Evolutionary conservation across 129 eudicot species (phyloP).

Genomic region (Chrysanthemum makinoi): DNA sequence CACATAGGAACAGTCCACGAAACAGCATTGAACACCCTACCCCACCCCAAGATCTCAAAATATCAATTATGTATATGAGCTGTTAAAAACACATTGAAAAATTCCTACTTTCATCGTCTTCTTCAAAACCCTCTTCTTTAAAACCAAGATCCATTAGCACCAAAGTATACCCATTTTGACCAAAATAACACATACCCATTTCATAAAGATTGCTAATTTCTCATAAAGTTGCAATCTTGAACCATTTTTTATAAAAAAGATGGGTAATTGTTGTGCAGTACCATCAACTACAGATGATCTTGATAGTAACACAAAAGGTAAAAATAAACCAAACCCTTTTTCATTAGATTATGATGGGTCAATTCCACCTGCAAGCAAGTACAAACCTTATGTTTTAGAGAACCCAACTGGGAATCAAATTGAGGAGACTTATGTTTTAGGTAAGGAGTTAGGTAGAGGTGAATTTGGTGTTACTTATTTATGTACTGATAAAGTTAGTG

Average conservation of each 20-base stretch:
- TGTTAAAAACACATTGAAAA: conserved; percentile 32
- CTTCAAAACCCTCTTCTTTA: conserved; percentile 24
- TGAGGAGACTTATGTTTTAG: conserved; percentile 56
- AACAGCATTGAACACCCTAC: conserved; percentile 30
- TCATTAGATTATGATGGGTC: conserved; percentile 46
- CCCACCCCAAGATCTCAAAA: neutral
- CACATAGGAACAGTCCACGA: conserved; percentile 33
- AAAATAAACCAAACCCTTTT: conserved; percentile 76
- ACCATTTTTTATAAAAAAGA: neutral
- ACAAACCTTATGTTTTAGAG: conserved; percentile 60
- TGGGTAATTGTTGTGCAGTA: conserved; percentile 83
- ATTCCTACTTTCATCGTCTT: conserved; percentile 41
- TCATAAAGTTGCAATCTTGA: neutral
- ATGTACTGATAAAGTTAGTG: conserved; percentile 62
- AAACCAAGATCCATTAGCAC: no score
- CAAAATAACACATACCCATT: conserved; percentile 13
- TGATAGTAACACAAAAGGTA: conserved; percentile 39
- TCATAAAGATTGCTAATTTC: neutral
- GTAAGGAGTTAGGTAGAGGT: conserved; percentile 82
- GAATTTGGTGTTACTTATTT: conserved; percentile 90
- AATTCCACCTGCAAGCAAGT: conserved; percentile 26
- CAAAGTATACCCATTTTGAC: conserved; percentile 11
- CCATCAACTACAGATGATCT: conserved; percentile 51
- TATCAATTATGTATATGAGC: conserved; percentile 24
- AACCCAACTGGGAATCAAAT: conserved; percentile 80